Evolutionary conservation across 345 rosid species (phyloP).

Genomic region (Dipteronia sinensis): DNA sequence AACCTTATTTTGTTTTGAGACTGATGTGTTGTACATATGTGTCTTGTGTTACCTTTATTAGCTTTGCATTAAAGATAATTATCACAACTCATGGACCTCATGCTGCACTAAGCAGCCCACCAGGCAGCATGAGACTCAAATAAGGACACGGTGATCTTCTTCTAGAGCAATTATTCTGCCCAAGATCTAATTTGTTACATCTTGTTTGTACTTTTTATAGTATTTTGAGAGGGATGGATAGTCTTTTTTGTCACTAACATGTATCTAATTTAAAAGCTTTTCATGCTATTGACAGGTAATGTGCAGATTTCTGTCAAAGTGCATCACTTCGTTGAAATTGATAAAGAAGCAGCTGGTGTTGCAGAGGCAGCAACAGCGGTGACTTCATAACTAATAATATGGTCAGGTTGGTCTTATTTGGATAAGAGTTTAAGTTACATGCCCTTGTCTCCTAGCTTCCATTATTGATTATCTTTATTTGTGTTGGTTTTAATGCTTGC

Average conservation of each 20-base stretch:
- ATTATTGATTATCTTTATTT: background rate
- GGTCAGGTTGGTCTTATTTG: background rate
- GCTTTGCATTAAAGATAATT: background rate
- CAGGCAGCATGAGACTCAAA: background rate
- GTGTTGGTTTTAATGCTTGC: background rate
- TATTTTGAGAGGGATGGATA: background rate
- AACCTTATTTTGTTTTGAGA: background rate
- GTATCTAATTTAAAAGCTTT: background rate
- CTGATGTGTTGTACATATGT: background rate
- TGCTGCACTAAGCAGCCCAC: background rate
- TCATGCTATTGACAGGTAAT: background rate
- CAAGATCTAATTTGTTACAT: background rate
- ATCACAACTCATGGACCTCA: background rate
- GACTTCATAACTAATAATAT: background rate
- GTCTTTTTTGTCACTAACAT: background rate
- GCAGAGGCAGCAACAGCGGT: background rate
- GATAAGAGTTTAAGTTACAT: background rate
- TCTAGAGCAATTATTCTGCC: background rate
- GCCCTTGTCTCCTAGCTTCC: slow-evolving; percentile 3
- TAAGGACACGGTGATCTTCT: background rate
- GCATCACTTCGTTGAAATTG: background rate
- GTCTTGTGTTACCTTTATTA: background rate
- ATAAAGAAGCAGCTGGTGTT: background rate
- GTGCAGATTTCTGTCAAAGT: background rate
- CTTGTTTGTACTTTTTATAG: background rate